phyloP scores from a whole-genome alignment of 2,329 filamentous ascomycete species.

The Aspergillus novofumigatus region DNA sequence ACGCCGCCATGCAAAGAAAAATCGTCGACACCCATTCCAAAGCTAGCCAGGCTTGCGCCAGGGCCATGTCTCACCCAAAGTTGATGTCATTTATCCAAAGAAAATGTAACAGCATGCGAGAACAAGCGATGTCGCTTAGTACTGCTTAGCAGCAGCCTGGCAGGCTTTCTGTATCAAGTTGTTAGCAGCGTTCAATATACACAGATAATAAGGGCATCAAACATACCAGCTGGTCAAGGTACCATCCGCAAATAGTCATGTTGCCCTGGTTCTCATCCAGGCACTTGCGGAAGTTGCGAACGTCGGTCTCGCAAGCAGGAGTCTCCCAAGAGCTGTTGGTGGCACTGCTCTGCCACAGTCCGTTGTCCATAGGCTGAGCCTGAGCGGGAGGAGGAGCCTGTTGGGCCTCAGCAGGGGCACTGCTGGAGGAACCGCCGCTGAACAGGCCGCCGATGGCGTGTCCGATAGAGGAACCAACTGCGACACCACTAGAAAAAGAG shows the following conservation, averaged over 20 bases:
- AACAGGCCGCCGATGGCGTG: conserved; percentile 91
- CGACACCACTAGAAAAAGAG: conserved; percentile 70
- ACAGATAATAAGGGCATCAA: neutral
- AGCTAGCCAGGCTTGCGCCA: neutral
- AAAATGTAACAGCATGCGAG: conserved; percentile 5
- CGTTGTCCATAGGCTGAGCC: conserved; percentile 48
- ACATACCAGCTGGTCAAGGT: conserved; percentile 80
- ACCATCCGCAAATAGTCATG: conserved; percentile 96
- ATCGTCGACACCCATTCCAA: neutral
- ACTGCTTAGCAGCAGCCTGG: conserved; percentile 70
- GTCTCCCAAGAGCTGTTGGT: conserved; percentile 45
- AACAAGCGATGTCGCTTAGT: conserved; percentile 45
- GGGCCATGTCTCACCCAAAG: neutral
- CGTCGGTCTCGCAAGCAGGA: conserved; percentile 72
- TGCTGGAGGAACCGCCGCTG: conserved; percentile 61
- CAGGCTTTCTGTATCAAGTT: conserved; percentile 62
- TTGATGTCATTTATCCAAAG: neutral
- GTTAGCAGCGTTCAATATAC: conserved; percentile 23
- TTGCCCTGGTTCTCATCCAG: conserved; percentile 93
- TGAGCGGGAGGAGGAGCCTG: conserved; percentile 52
- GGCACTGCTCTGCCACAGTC: conserved; percentile 45
- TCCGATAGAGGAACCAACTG: conserved; percentile 90
- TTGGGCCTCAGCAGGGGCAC: conserved; percentile 51
- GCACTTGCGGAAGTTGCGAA: conserved; percentile 86
- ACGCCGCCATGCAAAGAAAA: conserved; percentile 21